phyloP scores from a whole-genome alignment of 257 asterid genomes.

The Solanum etuberosum region DNA sequence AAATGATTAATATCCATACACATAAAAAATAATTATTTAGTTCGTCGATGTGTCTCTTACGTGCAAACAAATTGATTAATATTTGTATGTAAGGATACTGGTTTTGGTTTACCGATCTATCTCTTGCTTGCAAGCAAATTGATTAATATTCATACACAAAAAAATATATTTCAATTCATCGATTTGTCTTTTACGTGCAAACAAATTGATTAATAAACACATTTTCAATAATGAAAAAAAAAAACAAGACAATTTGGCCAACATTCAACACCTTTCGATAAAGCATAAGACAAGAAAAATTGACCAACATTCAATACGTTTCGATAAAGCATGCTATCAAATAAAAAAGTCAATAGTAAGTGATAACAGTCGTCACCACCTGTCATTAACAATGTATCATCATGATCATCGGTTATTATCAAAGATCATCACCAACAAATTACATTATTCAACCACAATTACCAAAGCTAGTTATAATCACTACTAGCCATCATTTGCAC shows the following conservation, averaged over 20 bases:
- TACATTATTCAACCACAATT: neutral
- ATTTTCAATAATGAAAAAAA: neutral
- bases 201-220: neutral
- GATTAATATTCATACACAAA: neutral
- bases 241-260: neutral
- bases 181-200: neutral
- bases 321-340: neutral
- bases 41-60: neutral
- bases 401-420: neutral
- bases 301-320: neutral
- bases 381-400: neutral
- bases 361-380: fast-evolving
- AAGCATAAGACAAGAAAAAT: neutral
- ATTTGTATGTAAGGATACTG: neutral
- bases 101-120: neutral
- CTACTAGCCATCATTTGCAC: too few relatives aligned
- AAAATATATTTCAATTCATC: fast-evolving
- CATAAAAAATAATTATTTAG: too few relatives aligned
- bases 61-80: neutral
- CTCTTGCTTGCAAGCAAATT: neutral
- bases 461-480: too few relatives aligned
- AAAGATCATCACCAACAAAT: neutral
- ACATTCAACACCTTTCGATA: neutral
- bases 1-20: neutral
- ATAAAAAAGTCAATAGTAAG: neutral